Evolutionary conservation across 2,329 filamentous ascomycete genomes (phyloP), one percentile per base, ranked within the genome.

Genomic region (Venturia aucupariae): DNA sequence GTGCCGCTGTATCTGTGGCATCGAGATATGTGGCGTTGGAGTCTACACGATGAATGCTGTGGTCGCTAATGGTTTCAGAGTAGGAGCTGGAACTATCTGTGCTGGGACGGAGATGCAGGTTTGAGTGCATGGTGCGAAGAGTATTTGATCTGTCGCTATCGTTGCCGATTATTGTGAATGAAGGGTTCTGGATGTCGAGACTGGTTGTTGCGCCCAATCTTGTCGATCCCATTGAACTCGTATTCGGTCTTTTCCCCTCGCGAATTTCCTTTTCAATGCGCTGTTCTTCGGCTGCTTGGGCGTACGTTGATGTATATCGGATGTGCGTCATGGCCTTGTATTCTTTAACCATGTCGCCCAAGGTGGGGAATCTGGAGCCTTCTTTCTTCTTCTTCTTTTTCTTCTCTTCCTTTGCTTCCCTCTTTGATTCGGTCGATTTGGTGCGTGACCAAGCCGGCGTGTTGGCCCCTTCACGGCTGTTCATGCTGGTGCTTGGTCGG

Each of bases 341-440:
- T 32, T 51, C 59, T 19, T 41, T 54, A 4, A 41, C 38, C 41
- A 65, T 38, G n/a, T 65, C 64, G 2, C 59, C 30, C 8, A 65
- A 8, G n/a, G 60, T 62, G 4, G 57, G 39, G 17, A 51, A 54
- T 27, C 38, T 51, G 15, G 41, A 39, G 8, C 46, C 22, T 55
- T 64, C 60, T 30, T 63, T 51, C 39, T 63, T 51, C 39, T 60
- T 60, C 39, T 48, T 64, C 55, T 64, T 57, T 42, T 63, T 41
- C 38, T 60, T 59, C 48, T 42, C 41, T n/a, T 64, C 17, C 19
- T 62, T 65, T 30, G 17, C 27, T 19, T 39, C 32, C 19, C 41
- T 57, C 1, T 2, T 35, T 42, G 30, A 51, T 39, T 19, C 22
- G 10, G n/a, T 27, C 3, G 41, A 30, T 41, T 55, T 35, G 1